Evolutionary conservation across 208 protist genomes (phyloP), one percentile per base, ranked within the genome.

Genomic region (Crithidia brevicula): DNA sequence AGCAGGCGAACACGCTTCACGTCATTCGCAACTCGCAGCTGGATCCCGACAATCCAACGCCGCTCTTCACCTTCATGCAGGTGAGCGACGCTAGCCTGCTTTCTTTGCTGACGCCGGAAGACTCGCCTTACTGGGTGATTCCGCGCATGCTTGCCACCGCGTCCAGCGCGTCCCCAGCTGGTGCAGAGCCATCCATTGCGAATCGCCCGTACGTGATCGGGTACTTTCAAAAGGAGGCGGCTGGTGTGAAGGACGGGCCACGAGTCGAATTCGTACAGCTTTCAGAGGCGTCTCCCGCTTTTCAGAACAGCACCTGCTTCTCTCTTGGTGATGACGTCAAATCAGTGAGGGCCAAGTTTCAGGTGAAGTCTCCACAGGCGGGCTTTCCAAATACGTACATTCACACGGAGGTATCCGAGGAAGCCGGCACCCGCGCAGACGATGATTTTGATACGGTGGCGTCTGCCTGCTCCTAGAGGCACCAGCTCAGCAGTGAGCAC

Each of bases 121-220:
- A 76, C 20, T 83, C 80, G 22, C 86, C 86, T 9, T 91, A 89
- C 56, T 60, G 86, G 52, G 56, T 93, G 28, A 54, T 91, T 7
- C 88, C 88, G 4, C 82, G 82, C 27, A 58, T 92, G 9, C 66
- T 91, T 33, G 47, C 67, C 34, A 43, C 25, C 53, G 43, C 36
- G 9, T 2, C 54, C 20, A 27, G 18, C 40, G 34, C 49, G 10
- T 22, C 38, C 25, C 8, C 27, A 3, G 15, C 30, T 18, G 33
- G 31, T 27, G n/a, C 58, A 23, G 16, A 34, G 20, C 28, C 46
- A 3, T 16, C 47, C 8, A 13, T 18, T 11, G 27, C 20, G 20
- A 25, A 4, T 2, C 58, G 23, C 4, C 59, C 69, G 23, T 75
- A 75, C 47, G 69, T 75, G 51, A 42, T 75, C 23, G 53, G 60